These are phyloP conservation scores for Orbilia quercus DNA, from an alignment of 2,329 filamentous ascomycete species.

Conservation along the genomic window DNA sequence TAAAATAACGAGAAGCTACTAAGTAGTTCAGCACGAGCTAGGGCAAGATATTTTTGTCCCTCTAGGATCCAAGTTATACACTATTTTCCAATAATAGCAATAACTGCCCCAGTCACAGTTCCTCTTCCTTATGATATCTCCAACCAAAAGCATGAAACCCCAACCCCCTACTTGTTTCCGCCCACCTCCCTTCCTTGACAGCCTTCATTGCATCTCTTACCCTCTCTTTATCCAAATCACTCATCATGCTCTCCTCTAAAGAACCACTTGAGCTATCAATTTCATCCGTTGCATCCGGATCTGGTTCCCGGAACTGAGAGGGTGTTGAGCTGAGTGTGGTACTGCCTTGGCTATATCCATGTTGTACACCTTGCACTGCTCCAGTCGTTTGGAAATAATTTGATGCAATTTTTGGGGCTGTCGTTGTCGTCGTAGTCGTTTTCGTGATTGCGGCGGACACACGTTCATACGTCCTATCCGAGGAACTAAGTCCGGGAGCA, in stretches of 20 bases:
- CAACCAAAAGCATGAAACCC: constrained; percentile 38
- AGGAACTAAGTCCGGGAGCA: constrained; percentile 1
- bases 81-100: not conserved
- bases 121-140: constrained; percentile 38
- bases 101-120: constrained; percentile 10
- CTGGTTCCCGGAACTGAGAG: not conserved
- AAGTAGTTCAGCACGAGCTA: too few species aligned
- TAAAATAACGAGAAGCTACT: too few species aligned
- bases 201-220: constrained; percentile 31
- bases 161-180: constrained; percentile 34
- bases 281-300: constrained; percentile 17
- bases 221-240: constrained; percentile 32
- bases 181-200: constrained; percentile 35
- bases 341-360: not conserved
- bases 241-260: constrained; percentile 9
- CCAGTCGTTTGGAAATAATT: not conserved
- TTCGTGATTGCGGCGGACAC: not conserved
- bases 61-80: not conserved
- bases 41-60: too few species aligned
- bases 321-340: constrained; percentile 2
- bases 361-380: not conserved
- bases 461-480: not conserved
- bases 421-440: not conserved
- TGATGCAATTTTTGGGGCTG: not conserved
- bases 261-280: constrained; percentile 43